A percentile compares a stretch with the other conserved stretches of the same genome.
Conservation (phyloP, 1,284 basidiomycete genomes). For the Volvariella surrecta region DNA sequence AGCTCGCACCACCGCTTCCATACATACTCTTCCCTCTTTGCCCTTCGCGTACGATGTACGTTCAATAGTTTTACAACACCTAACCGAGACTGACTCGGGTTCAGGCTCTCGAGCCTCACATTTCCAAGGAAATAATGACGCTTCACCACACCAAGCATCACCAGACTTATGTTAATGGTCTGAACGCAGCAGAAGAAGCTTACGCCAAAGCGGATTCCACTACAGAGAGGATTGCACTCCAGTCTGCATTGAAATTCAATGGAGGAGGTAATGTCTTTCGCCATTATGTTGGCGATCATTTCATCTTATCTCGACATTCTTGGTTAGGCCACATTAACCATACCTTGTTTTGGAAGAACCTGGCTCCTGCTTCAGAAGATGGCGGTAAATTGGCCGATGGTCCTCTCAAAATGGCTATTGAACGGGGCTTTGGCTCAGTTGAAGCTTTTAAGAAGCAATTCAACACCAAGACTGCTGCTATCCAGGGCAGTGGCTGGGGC, state of each 20-base stretch:
- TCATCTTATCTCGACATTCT: not conserved
- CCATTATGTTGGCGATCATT: not conserved
- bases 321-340: conserved; percentile 78
- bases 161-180: conserved; percentile 85
- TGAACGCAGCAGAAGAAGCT: conserved; percentile 87
- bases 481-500: conserved; percentile 98
- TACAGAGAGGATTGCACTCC: conserved; percentile 73
- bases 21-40: conserved; percentile 9
- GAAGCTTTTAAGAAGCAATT: conserved; percentile 78
- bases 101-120: conserved; percentile 68
- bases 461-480: conserved; percentile 84
- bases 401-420: conserved; percentile 74
- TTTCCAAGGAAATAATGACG: conserved; percentile 80
- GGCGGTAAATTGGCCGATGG: conserved; percentile 69
- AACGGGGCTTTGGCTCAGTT: conserved; percentile 80
- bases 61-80: not conserved
- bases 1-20: not conserved
- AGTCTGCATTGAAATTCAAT: conserved; percentile 12
- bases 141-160: conserved; percentile 97
- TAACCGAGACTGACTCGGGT: conserved; percentile 1
- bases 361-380: conserved; percentile 55
- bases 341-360: conserved; percentile 97
- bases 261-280: conserved; percentile 37
- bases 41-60: conserved; percentile 6
- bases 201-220: conserved; percentile 62